phyloP scores from a whole-genome alignment of 2,329 filamentous ascomycete genomes.

The Microcyclosporella mali region DNA sequence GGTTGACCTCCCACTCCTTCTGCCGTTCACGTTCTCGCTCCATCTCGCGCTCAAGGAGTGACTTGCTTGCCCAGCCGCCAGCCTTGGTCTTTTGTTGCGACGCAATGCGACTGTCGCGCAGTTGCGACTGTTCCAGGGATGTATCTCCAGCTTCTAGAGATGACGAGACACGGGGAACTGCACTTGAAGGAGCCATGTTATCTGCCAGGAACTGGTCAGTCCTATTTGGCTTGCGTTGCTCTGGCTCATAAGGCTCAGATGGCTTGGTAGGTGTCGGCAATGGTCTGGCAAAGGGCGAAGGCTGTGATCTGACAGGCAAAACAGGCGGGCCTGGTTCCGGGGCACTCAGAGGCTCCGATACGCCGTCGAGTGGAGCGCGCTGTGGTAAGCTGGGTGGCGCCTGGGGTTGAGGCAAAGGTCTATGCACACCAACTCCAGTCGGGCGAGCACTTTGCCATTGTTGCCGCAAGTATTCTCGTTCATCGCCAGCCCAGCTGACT shows the following conservation, averaged over 20 bases:
- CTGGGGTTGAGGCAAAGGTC: conserved; percentile 27
- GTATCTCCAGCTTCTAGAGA: conserved; percentile 46
- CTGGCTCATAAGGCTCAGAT: conserved; percentile 19
- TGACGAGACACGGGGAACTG: conserved; percentile 30
- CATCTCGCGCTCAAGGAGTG: conserved; percentile 72
- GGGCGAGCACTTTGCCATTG: conserved; percentile 45
- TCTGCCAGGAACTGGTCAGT: conserved; percentile 54
- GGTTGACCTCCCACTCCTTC: conserved; percentile 71
- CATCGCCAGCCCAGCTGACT: conserved; percentile 61
- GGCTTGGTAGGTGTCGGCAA: conserved; percentile 21
- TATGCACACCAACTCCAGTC: conserved; percentile 34
- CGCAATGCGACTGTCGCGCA: conserved; percentile 55
- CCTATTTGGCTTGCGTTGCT: conserved; percentile 36
- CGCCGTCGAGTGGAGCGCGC: conserved; percentile 21
- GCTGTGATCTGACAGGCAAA: conserved; percentile 42
- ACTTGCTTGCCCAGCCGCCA: conserved; percentile 60
- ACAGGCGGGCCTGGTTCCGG: conserved; percentile 16
- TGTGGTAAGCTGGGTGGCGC: conserved; percentile 11
- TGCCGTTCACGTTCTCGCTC: conserved; percentile 71
- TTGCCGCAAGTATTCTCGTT: conserved; percentile 58
- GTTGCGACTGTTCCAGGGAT: conserved; percentile 45
- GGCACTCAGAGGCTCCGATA: conserved; percentile 2
- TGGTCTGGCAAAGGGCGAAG: conserved; percentile 24
- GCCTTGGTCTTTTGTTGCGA: conserved; percentile 58
- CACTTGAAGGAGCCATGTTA: conserved; percentile 47